phyloP scores from a whole-genome alignment of 495 filamentous ascomycete genomes.

The Aspergillus asperescens region DNA sequence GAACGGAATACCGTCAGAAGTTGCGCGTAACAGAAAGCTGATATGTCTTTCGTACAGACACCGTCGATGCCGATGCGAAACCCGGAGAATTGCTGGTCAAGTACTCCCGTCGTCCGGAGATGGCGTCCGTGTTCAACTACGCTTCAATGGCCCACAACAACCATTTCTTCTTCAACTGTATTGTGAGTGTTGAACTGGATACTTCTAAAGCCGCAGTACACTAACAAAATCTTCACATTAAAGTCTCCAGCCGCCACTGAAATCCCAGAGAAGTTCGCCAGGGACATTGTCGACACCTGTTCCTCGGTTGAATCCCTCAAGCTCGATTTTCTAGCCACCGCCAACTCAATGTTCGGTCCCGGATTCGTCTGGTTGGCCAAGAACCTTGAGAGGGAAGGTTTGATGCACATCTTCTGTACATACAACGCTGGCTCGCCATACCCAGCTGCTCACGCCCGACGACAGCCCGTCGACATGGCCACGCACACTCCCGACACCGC shows the following conservation, averaged over 20 bases:
- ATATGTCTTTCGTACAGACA: constrained; percentile 34
- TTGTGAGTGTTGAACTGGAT: constrained; percentile 41
- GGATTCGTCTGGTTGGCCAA: constrained; percentile 94
- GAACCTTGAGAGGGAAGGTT: constrained; percentile 40
- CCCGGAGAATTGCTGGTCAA: constrained; percentile 65
- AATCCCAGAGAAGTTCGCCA: constrained; percentile 45
- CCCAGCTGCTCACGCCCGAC: constrained; percentile 73
- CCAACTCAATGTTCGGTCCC: constrained; percentile 89
- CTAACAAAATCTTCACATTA: constrained; percentile 1
- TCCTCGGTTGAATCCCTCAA: constrained; percentile 75
- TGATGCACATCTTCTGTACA: constrained; percentile 74
- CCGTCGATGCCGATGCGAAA: constrained; percentile 50
- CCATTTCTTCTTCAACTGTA: constrained; percentile 82
- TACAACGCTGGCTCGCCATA: constrained; percentile 91
- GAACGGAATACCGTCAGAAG: not conserved
- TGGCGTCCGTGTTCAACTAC: constrained; percentile 83
- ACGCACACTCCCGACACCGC: constrained; percentile 46
- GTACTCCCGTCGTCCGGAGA: constrained; percentile 69
- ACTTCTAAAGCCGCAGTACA: not conserved
- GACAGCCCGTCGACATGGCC: constrained; percentile 76
- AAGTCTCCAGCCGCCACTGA: constrained; percentile 46
- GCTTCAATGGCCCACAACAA: constrained; percentile 97
- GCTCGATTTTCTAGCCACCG: constrained; percentile 72
- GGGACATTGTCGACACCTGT: constrained; percentile 59
- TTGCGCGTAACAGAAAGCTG: not conserved